Evolutionary conservation across 2,329 filamentous ascomycete species (phyloP), one percentile per base, ranked within the genome.

Genomic region (Calonectria multiphialidica): DNA sequence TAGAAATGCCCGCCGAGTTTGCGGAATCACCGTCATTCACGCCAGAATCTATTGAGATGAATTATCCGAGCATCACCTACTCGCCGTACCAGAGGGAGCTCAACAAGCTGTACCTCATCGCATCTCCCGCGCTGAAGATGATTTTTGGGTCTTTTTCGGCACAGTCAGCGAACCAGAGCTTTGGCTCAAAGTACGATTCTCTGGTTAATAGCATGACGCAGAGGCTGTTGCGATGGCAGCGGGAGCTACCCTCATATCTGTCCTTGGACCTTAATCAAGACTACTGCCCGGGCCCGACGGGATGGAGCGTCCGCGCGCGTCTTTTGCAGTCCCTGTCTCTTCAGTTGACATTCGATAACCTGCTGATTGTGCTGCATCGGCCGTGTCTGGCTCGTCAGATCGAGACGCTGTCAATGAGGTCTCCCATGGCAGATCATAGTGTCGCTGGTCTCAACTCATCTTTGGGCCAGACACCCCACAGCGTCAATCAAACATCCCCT

Each of bases 301-400:
- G 23, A n/a, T 53, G 45, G 62, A 25, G 62, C 15, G 40, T 2
- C 30, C 62, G 62, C 5, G 62, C 62, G n/a, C 33, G 49, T n/a
- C 13, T 47, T 35, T 30, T 65, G 4, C 62, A 65, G 23, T 65
- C 62, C n/a, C 62, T 65, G 13, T 65, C 62, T 30, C 62, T 65
- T 16, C 62, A 65, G 62, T 10, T 65, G 30, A 65, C 62, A 8
- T 65, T 65, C 13, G 62, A 65, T 7, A 65, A 65, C 33, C 16
- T 65, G 35, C 45, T 65, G n/a, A 65, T 65, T 28, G 62, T 65
- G 21, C 35, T 65, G 6, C 62, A 65, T 49, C 62, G 62, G 30
- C 62, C 62, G 4, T 65, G 49, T 40, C 13, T 65, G 21, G 45
- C 62, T 30, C 62, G 62, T 15, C 62, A 65, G 21, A 37, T 65